phyloP scores from a whole-genome alignment of 2,329 filamentous ascomycete species.

The Clonostachys byssicola region DNA sequence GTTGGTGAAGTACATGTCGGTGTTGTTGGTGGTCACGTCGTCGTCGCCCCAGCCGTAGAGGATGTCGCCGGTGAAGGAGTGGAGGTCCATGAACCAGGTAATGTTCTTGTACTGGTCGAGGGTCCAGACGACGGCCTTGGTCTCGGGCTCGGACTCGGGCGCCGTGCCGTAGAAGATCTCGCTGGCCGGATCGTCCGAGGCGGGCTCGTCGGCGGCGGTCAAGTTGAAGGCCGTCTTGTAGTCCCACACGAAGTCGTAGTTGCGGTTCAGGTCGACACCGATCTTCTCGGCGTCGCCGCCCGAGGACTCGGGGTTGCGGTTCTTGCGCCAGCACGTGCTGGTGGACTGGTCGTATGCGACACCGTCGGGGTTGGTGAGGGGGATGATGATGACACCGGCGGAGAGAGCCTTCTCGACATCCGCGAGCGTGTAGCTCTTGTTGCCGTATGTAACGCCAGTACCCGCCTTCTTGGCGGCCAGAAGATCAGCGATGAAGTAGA shows the following conservation, averaged over 20 bases:
- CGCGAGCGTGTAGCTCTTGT: slow-evolving; percentile 40
- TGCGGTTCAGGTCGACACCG: slow-evolving; percentile 45
- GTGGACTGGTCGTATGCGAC: slow-evolving; percentile 39
- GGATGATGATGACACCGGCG: slow-evolving; percentile 43
- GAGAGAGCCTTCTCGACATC: slow-evolving; percentile 43
- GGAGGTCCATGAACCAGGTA: slow-evolving; percentile 50
- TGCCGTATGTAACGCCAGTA: slow-evolving; percentile 41
- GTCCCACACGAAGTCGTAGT: slow-evolving; percentile 52
- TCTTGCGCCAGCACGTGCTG: slow-evolving; percentile 45
- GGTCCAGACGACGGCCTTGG: slow-evolving; percentile 44
- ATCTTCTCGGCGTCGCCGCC: slow-evolving; percentile 18
- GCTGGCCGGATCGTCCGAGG: slow-evolving; percentile 23
- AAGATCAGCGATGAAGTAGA: slow-evolving; percentile 51
- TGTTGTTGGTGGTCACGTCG: slow-evolving; percentile 35
- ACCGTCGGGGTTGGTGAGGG: slow-evolving; percentile 42
- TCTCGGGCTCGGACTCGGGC: slow-evolving; percentile 47
- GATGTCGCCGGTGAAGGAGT: slow-evolving; percentile 42
- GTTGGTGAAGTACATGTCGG: slow-evolving; percentile 45
- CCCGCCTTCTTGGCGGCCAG: slow-evolving; percentile 42
- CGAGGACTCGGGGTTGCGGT: slow-evolving; percentile 33
- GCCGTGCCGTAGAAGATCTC: slow-evolving; percentile 41
- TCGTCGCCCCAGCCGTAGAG: slow-evolving; percentile 52
- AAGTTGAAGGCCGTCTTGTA: slow-evolving; percentile 34
- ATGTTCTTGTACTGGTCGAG: slow-evolving; percentile 42
- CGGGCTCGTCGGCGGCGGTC: slow-evolving; percentile 28